These are phyloP conservation scores for Cladobotryum mycophilum DNA, from an alignment of 2,329 filamentous ascomycete species.

Conservation along the genomic window DNA sequence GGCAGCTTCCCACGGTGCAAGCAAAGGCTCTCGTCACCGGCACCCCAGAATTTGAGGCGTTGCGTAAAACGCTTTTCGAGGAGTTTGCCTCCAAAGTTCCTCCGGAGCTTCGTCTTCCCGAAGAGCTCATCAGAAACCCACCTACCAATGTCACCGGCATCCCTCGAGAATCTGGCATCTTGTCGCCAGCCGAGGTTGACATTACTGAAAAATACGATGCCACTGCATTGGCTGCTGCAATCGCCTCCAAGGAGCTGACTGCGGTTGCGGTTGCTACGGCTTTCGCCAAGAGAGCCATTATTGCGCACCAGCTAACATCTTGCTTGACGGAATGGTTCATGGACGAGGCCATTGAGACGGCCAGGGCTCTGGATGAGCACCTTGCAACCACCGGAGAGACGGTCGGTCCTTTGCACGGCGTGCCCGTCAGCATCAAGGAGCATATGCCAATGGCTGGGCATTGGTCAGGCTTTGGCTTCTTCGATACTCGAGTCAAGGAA, in stretches of 20 bases:
- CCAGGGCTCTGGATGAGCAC: slow-evolving; percentile 35
- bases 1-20: no score
- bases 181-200: slow-evolving; percentile 37
- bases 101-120: slow-evolving; percentile 21
- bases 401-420: slow-evolving; percentile 53
- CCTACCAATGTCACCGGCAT: slow-evolving; percentile 28
- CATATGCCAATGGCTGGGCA: slow-evolving; percentile 51
- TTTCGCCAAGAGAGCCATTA: slow-evolving; percentile 45
- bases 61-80: slow-evolving; percentile 20
- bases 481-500: slow-evolving; percentile 43
- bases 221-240: slow-evolving; percentile 32
- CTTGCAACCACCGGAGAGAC: slow-evolving; percentile 31
- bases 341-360: slow-evolving; percentile 38
- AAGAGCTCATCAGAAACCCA: slow-evolving; percentile 20
- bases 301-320: slow-evolving; percentile 51
- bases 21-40: slow-evolving; percentile 13
- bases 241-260: slow-evolving; percentile 29
- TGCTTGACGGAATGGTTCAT: slow-evolving; percentile 49
- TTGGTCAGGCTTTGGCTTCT: slow-evolving; percentile 46
- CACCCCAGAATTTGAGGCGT: slow-evolving; percentile 19
- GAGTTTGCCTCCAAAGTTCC: slow-evolving; percentile 29
- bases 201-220: slow-evolving; percentile 44
- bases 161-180: slow-evolving; percentile 35
- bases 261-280: slow-evolving; percentile 38
- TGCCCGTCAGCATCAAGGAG: slow-evolving; percentile 48